Base-by-base conservation (phyloP, 495 filamentous ascomycete genomes). In the Neurospora terricola region DNA sequence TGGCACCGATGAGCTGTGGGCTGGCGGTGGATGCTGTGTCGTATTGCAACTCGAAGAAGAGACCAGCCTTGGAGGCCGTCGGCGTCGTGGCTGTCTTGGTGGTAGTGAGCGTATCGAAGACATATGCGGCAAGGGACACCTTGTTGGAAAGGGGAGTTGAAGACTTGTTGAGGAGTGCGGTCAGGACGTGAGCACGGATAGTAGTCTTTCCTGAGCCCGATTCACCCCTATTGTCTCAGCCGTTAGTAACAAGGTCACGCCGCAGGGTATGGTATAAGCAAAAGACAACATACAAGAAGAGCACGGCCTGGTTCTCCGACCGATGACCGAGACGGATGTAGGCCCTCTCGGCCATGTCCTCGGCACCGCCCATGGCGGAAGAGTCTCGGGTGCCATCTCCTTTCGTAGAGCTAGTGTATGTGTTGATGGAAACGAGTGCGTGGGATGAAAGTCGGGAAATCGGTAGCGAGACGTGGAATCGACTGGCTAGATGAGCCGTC, bases 81-180 rank as follows among this genome's bases (percentile, higher is more conserved):
- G 94, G 94, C 0, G 94, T 97, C 7, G 94, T 97, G 23, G 93
- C 87, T 21, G 94, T 97, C 84, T 99, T 99, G n/a, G 95, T 99
- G 8, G 96, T 97, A 5, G 96, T 99, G 48, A 99, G 87, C 8
- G 94, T 91, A 80, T 99, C 96, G 80, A 98, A 98, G 34, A 98
- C 88, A 80, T 97, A 99, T 14, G 94, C 90, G 40, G 96, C 95
- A 42, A 95, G 92, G 4, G 94, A 97, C 30, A 98, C 86, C 80
- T 97, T 99, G 72, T 90, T 91, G 3, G 95, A 98, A 5, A 99
- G 83, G 1, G 96, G 96, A 9, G 96, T 98, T 0, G 94, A 92
- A 14, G 94, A 96, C 76, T 92, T 95, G 72, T 90, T 91, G 3
- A 99, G 86, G 68, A 98, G 87, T 18, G 94, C 88, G 11, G 93